Conservation (phyloP, 352 stramenopile species). For the Phytophthora cajani region DNA sequence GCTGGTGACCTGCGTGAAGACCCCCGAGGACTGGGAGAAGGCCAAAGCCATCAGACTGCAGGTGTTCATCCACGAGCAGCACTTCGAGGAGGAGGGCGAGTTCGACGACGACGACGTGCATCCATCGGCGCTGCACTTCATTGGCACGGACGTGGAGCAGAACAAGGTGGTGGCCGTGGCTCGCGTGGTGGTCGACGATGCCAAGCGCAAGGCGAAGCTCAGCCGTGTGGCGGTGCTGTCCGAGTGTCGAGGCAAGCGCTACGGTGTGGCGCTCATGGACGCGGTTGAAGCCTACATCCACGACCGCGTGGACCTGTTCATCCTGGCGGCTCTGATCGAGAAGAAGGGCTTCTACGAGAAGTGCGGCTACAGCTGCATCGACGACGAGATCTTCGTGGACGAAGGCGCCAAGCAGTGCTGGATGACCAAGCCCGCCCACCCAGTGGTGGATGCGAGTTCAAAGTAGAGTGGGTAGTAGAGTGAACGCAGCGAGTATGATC, state of each 20-base stretch:
- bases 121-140: slow-evolving; percentile 52
- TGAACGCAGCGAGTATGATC: neutral
- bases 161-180: slow-evolving; percentile 59
- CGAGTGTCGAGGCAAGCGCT: slow-evolving; percentile 62
- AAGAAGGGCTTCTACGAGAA: slow-evolving; percentile 40
- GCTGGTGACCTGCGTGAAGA: slow-evolving; percentile 51
- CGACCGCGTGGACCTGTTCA: slow-evolving; percentile 37
- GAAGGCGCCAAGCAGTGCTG: slow-evolving; percentile 37
- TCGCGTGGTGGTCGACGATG: slow-evolving; percentile 44
- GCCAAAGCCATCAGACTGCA: slow-evolving; percentile 46
- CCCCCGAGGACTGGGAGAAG: slow-evolving; percentile 44
- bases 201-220: slow-evolving; percentile 52
- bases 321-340: slow-evolving; percentile 48
- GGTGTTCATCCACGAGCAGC: slow-evolving; percentile 62
- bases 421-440: slow-evolving; percentile 30
- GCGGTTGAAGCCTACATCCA: slow-evolving; percentile 42
- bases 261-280: slow-evolving; percentile 50
- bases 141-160: slow-evolving; percentile 54
- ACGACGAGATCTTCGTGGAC: slow-evolving; percentile 40
- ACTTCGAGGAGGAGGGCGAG: slow-evolving; percentile 42
- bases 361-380: slow-evolving; percentile 32
- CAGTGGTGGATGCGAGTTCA: neutral
- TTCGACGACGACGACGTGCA: slow-evolving; percentile 50
- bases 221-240: slow-evolving; percentile 58
- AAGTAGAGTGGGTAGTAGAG: neutral